phyloP scores from a whole-genome alignment of 495 filamentous ascomycete genomes.

The Poronia punctata region DNA sequence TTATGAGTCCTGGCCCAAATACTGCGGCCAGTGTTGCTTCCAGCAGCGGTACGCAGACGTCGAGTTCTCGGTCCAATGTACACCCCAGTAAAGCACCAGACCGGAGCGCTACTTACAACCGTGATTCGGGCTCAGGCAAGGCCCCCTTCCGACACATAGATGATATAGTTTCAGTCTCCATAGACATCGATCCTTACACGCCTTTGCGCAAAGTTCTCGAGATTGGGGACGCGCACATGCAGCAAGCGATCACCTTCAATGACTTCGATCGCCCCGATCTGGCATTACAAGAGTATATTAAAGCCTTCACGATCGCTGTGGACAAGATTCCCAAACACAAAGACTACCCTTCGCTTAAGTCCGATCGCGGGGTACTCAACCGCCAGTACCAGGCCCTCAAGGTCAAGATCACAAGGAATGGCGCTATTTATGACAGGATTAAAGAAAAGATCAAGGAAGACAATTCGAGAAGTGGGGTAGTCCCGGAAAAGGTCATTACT shows the following conservation, averaged over 20 bases:
- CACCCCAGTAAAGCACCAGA: background rate
- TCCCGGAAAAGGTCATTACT: constrained; percentile 19
- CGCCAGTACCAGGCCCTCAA: constrained; percentile 43
- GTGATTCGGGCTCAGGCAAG: constrained; percentile 17
- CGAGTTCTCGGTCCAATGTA: background rate
- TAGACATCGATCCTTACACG: constrained; percentile 36
- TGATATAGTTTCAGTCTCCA: constrained; percentile 51
- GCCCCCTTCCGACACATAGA: constrained; percentile 62
- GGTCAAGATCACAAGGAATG: constrained; percentile 39
- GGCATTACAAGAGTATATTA: constrained; percentile 63
- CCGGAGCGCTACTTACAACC: background rate
- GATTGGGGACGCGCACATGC: constrained; percentile 40
- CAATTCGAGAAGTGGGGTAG: constrained; percentile 49
- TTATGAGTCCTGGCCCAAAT: constrained; percentile 20
- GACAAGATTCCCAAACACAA: constrained; percentile 67
- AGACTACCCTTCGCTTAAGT: constrained; percentile 50
- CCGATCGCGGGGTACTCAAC: constrained; percentile 36
- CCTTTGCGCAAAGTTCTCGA: constrained; percentile 45
- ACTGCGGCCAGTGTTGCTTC: constrained; percentile 6
- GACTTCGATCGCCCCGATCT: constrained; percentile 47
- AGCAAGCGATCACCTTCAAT: constrained; percentile 43
- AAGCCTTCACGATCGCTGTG: constrained; percentile 67
- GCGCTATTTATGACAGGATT: constrained; percentile 45
- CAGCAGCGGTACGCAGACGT: constrained; percentile 2
- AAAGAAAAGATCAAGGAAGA: constrained; percentile 63